Conservation (phyloP, 73 alveolate species). For the Paramecium sexaurelia region DNA sequence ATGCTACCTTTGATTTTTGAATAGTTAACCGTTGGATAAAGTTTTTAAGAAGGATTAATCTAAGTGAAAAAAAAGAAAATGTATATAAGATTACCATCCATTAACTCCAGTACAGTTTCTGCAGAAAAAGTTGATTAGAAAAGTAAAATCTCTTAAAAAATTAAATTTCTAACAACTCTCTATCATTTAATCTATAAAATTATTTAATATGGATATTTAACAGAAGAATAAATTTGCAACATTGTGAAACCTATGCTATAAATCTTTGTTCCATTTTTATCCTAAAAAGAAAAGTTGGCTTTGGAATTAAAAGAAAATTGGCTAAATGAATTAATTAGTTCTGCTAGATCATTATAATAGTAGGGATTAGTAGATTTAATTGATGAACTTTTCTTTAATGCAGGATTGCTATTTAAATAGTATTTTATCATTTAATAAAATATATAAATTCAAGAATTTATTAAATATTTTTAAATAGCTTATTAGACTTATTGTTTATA, state of each 20-base stretch:
- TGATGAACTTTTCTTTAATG: not conserved
- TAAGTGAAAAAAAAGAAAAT: not conserved
- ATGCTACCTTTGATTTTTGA: not conserved
- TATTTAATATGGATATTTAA: not conserved
- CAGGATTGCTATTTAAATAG: not conserved
- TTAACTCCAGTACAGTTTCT: not conserved
- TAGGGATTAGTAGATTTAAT: not conserved
- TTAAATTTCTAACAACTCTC: not conserved
- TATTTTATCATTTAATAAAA: not conserved
- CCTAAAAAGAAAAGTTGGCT: not conserved
- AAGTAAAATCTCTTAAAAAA: not conserved
- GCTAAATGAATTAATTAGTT: not conserved
- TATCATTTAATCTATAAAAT: conserved; percentile 7
- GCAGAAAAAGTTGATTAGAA: not conserved
- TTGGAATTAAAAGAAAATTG: not conserved
- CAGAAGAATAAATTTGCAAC: not conserved
- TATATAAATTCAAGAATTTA: not conserved
- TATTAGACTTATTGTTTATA: not conserved
- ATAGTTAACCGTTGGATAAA: not conserved
- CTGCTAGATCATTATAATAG: not conserved
- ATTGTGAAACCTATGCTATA: not conserved
- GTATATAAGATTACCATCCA: not conserved
- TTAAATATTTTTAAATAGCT: conserved; percentile 1
- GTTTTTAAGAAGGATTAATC: not conserved
- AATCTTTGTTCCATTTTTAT: not conserved